phyloP scores from a whole-genome alignment of 257 asterid genomes.

The Hygrophila difformis region DNA sequence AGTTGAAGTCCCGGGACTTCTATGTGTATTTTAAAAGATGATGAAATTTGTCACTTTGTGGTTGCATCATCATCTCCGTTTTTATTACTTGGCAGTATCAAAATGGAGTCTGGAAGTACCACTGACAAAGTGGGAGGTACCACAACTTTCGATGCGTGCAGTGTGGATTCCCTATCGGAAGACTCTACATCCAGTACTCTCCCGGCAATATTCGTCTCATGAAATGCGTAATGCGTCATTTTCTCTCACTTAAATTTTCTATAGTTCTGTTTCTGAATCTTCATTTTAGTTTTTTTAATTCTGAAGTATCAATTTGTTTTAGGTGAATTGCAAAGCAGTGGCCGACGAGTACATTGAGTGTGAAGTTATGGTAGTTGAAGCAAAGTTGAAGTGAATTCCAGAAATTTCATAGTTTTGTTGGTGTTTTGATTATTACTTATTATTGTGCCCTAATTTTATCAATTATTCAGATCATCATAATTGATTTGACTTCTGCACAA shows the following conservation, averaged over 20 bases:
- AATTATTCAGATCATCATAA: constrained; percentile 48
- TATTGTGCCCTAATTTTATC: not conserved
- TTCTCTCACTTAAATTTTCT: too few relatives aligned
- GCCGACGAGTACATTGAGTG: constrained; percentile 93
- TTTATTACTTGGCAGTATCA: too few relatives aligned
- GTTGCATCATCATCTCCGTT: too few relatives aligned
- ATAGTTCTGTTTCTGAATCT: too few relatives aligned
- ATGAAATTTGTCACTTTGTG: too few relatives aligned
- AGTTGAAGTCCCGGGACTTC: too few relatives aligned
- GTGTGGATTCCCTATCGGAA: constrained; percentile 52
- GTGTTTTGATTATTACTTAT: too few relatives aligned
- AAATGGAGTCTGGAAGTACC: constrained; percentile 27
- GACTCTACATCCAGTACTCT: constrained; percentile 75
- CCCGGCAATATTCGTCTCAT: constrained; percentile 90
- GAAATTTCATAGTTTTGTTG: not conserved
- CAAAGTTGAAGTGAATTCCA: not conserved
- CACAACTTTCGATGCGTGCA: constrained; percentile 43
- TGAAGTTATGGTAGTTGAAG: constrained; percentile 63
- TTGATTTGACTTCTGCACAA: constrained; percentile 91
- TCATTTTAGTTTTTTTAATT: not conserved
- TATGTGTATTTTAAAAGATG: too few relatives aligned
- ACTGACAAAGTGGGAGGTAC: constrained; percentile 16
- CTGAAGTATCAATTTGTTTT: constrained; percentile 2
- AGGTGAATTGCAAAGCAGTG: constrained; percentile 63
- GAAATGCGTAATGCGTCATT: constrained; percentile 86